Evolutionary conservation across 2,329 filamentous ascomycete species (phyloP), one percentile per base, ranked within the genome.

Genomic region (Orbilia ellipsospora): DNA sequence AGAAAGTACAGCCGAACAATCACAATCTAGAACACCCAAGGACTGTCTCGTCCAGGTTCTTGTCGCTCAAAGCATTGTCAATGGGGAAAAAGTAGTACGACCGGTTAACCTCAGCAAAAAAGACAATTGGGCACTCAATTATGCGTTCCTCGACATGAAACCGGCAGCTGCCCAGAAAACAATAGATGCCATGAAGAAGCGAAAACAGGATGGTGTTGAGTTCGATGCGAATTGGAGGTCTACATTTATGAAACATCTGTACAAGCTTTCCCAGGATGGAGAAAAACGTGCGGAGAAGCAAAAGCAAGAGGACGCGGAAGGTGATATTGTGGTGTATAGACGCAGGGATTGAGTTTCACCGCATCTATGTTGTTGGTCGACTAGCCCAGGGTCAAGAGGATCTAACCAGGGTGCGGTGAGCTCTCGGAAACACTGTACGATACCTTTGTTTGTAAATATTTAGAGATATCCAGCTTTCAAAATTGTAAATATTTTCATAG

Each of bases 101-200:
- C 72, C 72, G 0, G 26, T 7, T 13, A 31, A 4, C 26, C 55
- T 75, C 44, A 36, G 55, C 15, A 45, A 51, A 12, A 56, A 56
- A 10, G 72, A 75, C 31, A 51, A 20, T 28, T 75, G 72, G 72
- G 23, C 63, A 8, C 52, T 75, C 45, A 75, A 69, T 31, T 75
- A 75, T 31, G 72, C 72, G 3, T 75, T 75, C 54, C 50, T 75
- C 20, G 64, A 75, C n/a, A 69, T 75, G 72, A 40, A 69, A 10
- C 26, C n/a, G 6, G 45, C 36, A n/a, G 52, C 72, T 15, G 72
- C 72, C 2, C 23, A 36, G 2, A 69, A 65, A 31, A 75, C 72
- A n/a, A 10, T 75, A 5, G 8, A 13, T 10, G 51, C 45, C n/a
- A 75, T 75, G 52, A 63, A 60, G 28, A 75, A 64, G 50, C 64